A percentile compares a stretch with the other conserved stretches of the same genome.
phyloP scores from a whole-genome alignment of 73 alveolate species.

The Tetrahymena elliotti region DNA sequence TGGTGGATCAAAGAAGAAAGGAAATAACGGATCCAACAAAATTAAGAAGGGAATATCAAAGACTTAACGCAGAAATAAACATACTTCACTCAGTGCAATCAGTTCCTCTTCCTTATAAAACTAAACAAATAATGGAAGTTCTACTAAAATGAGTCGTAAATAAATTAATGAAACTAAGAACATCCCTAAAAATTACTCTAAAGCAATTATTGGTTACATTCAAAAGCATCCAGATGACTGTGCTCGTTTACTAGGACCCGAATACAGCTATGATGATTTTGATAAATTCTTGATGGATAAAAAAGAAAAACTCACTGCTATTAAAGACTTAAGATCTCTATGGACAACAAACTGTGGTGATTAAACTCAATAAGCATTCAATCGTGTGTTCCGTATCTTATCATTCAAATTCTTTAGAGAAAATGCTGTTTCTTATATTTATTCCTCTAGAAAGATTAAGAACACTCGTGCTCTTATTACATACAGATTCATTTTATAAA shows the following conservation, averaged over 20 bases:
- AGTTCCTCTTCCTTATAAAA: neutral
- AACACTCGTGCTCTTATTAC: neutral
- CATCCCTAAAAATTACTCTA: conserved; percentile 37
- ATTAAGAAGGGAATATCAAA: neutral
- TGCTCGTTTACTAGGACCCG: neutral
- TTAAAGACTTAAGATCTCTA: neutral
- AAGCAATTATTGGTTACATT: conserved; percentile 32
- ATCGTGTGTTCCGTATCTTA: neutral
- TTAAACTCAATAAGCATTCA: neutral
- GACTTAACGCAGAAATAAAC: neutral
- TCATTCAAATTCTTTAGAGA: neutral
- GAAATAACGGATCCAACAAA: neutral
- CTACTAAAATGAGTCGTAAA: neutral
- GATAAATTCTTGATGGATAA: neutral
- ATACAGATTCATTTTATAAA: neutral
- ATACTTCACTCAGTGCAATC: neutral
- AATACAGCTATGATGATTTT: neutral
- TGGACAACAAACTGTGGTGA: neutral
- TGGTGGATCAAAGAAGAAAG: neutral
- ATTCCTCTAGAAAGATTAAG: neutral
- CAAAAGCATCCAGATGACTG: conserved; percentile 9
- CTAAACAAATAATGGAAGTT: neutral
- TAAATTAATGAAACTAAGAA: conserved; percentile 34
- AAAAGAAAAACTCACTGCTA: neutral
- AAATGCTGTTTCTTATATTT: neutral